phyloP scores from a whole-genome alignment of 352 stramenopile species.

The Pythium angustatum region DNA sequence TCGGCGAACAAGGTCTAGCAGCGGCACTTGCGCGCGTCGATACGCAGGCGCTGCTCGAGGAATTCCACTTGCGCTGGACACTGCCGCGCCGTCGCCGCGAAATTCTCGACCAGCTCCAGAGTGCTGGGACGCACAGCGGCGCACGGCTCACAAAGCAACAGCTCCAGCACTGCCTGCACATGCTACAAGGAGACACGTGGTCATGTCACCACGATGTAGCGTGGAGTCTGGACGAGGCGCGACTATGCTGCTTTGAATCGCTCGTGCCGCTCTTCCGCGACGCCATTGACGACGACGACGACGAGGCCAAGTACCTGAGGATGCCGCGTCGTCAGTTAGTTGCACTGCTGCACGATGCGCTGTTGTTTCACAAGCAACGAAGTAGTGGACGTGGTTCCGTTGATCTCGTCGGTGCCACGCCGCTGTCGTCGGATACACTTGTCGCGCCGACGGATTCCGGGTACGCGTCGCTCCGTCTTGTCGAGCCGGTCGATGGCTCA shows the following conservation, averaged over 20 bases:
- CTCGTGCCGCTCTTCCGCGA: constrained; percentile 51
- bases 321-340: constrained; percentile 44
- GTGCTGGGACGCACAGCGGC: neutral
- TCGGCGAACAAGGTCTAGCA: constrained; percentile 24
- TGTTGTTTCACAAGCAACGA: constrained; percentile 23
- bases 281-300: constrained; percentile 35
- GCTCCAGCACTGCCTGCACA: constrained; percentile 12
- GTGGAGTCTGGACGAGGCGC: constrained; percentile 36
- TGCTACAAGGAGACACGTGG: constrained; percentile 8
- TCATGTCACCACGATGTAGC: neutral
- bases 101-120: constrained; percentile 23
- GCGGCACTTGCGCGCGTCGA: constrained; percentile 30
- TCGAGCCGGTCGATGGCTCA: neutral
- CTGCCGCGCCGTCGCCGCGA: neutral
- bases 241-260: constrained; percentile 49
- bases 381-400: neutral
- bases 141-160: constrained; percentile 17
- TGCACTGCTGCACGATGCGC: constrained; percentile 43
- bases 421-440: neutral
- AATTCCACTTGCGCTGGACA: constrained; percentile 20
- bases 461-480: constrained; percentile 13
- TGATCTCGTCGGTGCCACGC: constrained; percentile 4
- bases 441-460: neutral
- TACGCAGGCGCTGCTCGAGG: constrained; percentile 43
- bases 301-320: constrained; percentile 49